Evolutionary conservation across 441 rosid genomes (phyloP).

Genomic region (Daphne laureola): DNA sequence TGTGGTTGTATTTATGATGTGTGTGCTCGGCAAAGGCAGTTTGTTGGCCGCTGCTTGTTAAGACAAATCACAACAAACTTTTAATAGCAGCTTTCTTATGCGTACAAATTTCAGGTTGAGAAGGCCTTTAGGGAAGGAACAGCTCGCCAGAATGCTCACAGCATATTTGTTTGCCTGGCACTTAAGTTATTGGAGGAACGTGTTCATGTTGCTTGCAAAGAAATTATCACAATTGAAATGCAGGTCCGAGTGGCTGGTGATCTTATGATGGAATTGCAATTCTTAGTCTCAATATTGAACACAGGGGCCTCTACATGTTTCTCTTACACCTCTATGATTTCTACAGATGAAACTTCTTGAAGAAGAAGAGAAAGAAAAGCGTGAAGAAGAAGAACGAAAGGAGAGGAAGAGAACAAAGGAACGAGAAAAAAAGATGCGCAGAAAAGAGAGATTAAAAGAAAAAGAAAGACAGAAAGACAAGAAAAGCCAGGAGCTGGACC

Average conservation of each 20-base stretch:
- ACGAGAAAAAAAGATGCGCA: slow-evolving; percentile 75
- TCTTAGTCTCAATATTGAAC: slow-evolving; percentile 3
- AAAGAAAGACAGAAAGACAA: slow-evolving; percentile 68
- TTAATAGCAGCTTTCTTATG: slow-evolving; percentile 4
- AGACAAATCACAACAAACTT: neutral
- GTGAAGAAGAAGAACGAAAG: slow-evolving; percentile 88
- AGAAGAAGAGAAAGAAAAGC: slow-evolving; percentile 97
- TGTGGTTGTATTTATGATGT: no score
- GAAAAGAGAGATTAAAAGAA: slow-evolving; percentile 79
- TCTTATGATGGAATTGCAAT: slow-evolving; percentile 12
- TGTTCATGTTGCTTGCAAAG: slow-evolving; percentile 94
- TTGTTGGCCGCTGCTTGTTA: no score
- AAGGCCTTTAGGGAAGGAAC: slow-evolving; percentile 98
- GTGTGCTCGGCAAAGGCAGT: neutral
- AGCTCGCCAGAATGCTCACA: slow-evolving; percentile 97
- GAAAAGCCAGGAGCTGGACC: slow-evolving; percentile 26
- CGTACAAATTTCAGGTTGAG: slow-evolving; percentile 60
- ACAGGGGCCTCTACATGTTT: slow-evolving; percentile 4
- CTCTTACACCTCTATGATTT: slow-evolving; percentile 15
- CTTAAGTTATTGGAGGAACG: slow-evolving; percentile 83
- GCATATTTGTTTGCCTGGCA: slow-evolving; percentile 87
- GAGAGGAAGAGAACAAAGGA: slow-evolving; percentile 81
- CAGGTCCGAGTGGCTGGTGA: slow-evolving; percentile 45
- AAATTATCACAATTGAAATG: slow-evolving; percentile 81
- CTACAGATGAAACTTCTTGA: slow-evolving; percentile 80